Evolutionary conservation across 2,329 filamentous ascomycete genomes (phyloP).

Genomic region (Ceratocystiopsis sp.): DNA sequence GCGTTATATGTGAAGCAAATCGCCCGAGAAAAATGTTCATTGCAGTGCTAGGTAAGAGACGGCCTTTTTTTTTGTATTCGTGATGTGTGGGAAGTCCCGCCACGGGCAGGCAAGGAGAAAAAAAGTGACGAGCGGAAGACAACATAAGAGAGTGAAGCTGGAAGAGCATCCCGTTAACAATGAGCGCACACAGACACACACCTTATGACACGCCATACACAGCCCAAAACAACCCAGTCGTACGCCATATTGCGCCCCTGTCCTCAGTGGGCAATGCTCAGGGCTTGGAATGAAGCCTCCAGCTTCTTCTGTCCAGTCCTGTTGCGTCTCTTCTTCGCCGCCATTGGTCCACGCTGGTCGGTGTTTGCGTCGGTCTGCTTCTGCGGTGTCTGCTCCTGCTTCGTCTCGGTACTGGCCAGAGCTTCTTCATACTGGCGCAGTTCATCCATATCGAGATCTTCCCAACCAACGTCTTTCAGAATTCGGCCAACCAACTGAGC

Average conservation of each 20-base stretch:
- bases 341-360: too few species aligned
- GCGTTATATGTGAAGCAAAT: background rate
- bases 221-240: too few species aligned
- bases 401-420: conserved; percentile 14
- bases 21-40: background rate
- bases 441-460: conserved; percentile 37
- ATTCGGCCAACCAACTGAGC: conserved; percentile 49
- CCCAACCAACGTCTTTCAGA: conserved; percentile 49
- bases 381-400: conserved; percentile 7
- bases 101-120: too few species aligned
- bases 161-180: too few species aligned
- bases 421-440: conserved; percentile 16
- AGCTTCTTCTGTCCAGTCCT: background rate
- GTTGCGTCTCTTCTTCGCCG: background rate
- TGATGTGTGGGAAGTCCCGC: too few species aligned
- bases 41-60: background rate
- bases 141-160: too few species aligned
- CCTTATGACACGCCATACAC: too few species aligned
- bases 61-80: too few species aligned
- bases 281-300: conserved; percentile 3
- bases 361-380: background rate
- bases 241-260: too few species aligned
- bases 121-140: too few species aligned
- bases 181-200: too few species aligned
- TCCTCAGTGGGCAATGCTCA: conserved; percentile 2